These are phyloP conservation scores for Zalaria sp. DNA, from an alignment of 2,329 filamentous ascomycete genomes.

Conservation along the genomic window DNA sequence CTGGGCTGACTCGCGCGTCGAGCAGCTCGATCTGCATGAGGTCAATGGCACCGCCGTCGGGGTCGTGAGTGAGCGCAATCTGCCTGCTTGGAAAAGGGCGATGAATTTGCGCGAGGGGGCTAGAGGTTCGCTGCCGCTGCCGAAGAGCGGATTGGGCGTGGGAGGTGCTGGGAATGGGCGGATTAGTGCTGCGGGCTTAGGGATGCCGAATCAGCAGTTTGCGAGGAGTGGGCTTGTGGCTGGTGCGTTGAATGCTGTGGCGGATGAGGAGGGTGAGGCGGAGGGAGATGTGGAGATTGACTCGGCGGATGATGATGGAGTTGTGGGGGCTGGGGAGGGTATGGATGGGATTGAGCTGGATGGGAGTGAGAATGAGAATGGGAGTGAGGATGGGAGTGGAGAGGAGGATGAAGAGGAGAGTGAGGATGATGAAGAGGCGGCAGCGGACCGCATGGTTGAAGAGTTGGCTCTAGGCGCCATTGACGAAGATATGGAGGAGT, in stretches of 20 bases:
- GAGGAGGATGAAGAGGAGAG: neutral
- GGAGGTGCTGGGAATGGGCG: neutral
- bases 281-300: neutral
- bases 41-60: constrained; percentile 40
- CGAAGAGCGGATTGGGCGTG: neutral
- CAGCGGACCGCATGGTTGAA: neutral
- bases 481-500: too few species aligned
- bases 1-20: constrained; percentile 41
- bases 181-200: neutral
- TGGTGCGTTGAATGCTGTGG: neutral
- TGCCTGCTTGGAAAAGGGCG: constrained; percentile 31
- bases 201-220: neutral
- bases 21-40: constrained; percentile 40
- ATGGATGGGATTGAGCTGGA: neutral
- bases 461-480: neutral
- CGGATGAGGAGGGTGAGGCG: neutral
- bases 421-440: neutral
- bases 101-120: constrained; percentile 20
- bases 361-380: neutral
- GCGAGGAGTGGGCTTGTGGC: neutral
- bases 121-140: neutral
- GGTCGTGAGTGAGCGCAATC: constrained; percentile 19
- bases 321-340: neutral
- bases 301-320: neutral
- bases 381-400: neutral